Percentiles rank a stretch among this genome's conserved stretches.
Conservation (phyloP, 257 asterid genomes). For the Nicotiana benthamiana region DNA sequence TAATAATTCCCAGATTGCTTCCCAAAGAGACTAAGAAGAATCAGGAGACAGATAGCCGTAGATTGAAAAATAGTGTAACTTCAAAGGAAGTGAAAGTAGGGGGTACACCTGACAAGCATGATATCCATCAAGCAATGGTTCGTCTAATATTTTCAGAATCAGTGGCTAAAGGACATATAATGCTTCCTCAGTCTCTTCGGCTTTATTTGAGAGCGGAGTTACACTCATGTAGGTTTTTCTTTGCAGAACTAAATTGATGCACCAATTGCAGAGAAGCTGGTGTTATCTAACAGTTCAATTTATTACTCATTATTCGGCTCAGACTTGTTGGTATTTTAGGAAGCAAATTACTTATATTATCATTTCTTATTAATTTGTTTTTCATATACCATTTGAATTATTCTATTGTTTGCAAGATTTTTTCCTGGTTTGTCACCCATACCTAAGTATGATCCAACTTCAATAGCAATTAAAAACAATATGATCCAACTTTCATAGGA, state of each 20-base stretch:
- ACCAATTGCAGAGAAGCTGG: slow-evolving; percentile 1
- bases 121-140: slow-evolving; percentile 32
- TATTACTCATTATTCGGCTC: neutral
- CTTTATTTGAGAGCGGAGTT: slow-evolving; percentile 73
- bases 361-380: neutral
- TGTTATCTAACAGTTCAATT: neutral
- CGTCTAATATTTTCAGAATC: slow-evolving; percentile 56
- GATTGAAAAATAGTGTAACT: slow-evolving; percentile 30
- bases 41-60: slow-evolving; percentile 20
- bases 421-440: neutral
- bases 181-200: slow-evolving; percentile 78
- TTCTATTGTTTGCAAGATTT: neutral
- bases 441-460: neutral
- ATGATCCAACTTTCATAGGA: neutral
- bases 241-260: slow-evolving; percentile 13
- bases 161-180: slow-evolving; percentile 87
- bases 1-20: slow-evolving; percentile 44
- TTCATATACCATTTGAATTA: neutral
- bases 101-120: slow-evolving; percentile 25
- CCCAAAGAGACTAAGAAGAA: slow-evolving; percentile 40
- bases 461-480: neutral
- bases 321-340: neutral
- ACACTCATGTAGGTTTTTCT: slow-evolving; percentile 73
- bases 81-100: slow-evolving; percentile 46
- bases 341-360: neutral